Percentiles rank a stretch among this genome's conserved stretches.
Evolutionary conservation across 2,329 filamentous ascomycete genomes (phyloP).

Genomic region (Calonectria pseudoreteaudii): DNA sequence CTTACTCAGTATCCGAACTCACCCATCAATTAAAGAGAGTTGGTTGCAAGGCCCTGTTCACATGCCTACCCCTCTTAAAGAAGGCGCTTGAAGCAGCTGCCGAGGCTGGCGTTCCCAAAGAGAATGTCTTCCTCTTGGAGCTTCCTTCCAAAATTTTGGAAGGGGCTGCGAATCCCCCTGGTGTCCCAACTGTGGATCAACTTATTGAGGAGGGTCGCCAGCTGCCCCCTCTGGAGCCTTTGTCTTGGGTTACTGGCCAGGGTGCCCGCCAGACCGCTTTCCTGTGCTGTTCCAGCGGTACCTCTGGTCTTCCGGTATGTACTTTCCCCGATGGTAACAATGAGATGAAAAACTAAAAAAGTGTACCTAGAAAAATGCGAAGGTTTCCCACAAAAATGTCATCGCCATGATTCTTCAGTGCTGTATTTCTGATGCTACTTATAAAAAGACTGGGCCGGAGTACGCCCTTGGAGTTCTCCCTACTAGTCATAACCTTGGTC

Average conservation of each 20-base stretch:
- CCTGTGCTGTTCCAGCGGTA: conserved; percentile 17
- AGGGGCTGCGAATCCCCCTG: conserved; percentile 7
- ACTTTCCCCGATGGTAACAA: neutral
- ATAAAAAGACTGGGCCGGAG: conserved; percentile 15
- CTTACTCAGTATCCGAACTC: conserved; percentile 17
- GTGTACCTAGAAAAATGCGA: conserved; percentile 15
- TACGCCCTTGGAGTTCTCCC: conserved; percentile 13
- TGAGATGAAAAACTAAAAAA: neutral
- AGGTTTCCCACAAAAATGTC: conserved; percentile 18
- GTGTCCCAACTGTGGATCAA: conserved; percentile 13
- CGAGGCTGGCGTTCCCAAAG: conserved; percentile 9
- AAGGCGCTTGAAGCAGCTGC: conserved; percentile 14
- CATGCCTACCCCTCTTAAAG: conserved; percentile 9
- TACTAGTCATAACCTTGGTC: conserved; percentile 15
- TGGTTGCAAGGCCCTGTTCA: conserved; percentile 16
- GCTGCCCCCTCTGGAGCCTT: conserved; percentile 5
- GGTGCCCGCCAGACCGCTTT: conserved; percentile 17
- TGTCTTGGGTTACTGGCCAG: conserved; percentile 10
- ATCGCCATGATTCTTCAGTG: conserved; percentile 17
- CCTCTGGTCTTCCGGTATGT: conserved; percentile 18
- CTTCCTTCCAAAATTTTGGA: conserved; percentile 13
- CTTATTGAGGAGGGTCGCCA: conserved; percentile 12
- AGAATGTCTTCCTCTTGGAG: conserved; percentile 14
- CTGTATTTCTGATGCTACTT: conserved; percentile 16
- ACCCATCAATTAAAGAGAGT: conserved; percentile 16